Conservation (phyloP, 331 rosid genomes). For the Arachis monticola region DNA sequence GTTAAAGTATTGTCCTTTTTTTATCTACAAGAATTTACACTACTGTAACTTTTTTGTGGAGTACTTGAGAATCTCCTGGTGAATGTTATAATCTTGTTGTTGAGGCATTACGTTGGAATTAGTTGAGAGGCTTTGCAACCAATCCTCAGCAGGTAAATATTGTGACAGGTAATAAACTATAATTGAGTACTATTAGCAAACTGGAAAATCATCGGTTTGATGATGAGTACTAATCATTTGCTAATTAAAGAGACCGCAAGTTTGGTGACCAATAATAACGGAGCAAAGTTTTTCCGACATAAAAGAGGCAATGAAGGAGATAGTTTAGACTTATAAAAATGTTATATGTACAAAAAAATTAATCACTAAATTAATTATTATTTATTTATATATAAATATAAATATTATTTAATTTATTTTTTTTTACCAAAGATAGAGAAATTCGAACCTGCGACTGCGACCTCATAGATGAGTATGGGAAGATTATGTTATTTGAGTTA, state of each 20-base stretch:
- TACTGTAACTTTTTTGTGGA: not conserved
- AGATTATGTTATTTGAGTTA: no score
- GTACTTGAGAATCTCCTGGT: not conserved
- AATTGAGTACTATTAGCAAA: not conserved
- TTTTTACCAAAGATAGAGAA: no score
- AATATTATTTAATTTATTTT: no score
- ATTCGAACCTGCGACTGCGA: no score
- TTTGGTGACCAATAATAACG: not conserved
- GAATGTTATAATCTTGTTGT: not conserved
- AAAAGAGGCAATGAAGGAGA: not conserved
- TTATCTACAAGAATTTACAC: no score
- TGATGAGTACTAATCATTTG: not conserved
- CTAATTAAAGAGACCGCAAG: not conserved
- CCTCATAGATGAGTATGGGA: no score
- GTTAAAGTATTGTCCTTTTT: no score
- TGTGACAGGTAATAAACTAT: not conserved
- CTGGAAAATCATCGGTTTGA: slow-evolving; percentile 1
- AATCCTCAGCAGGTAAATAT: not conserved
- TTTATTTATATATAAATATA: no score
- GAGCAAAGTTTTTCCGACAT: not conserved
- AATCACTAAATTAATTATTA: no score
- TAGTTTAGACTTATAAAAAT: not conserved
- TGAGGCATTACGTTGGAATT: not conserved
- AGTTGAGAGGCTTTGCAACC: not conserved
- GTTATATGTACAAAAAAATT: no score